Percentiles rank a stretch among this genome's conserved stretches.
Evolutionary conservation across 2,329 filamentous ascomycete species (phyloP).

Genomic region (Cordyceps tenuipes): DNA sequence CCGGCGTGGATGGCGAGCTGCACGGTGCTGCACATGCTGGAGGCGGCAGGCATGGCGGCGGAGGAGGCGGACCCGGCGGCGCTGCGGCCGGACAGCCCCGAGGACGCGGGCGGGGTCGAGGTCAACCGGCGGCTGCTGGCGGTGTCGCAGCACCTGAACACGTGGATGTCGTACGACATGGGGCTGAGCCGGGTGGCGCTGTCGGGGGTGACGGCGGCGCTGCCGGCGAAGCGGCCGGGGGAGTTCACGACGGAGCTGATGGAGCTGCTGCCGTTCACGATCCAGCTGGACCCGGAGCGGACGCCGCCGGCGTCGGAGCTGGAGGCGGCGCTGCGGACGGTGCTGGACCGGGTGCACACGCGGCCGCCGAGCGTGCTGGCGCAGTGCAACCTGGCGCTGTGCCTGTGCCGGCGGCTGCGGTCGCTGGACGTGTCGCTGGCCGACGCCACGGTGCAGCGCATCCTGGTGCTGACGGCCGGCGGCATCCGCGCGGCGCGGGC

Average conservation of each 20-base stretch:
- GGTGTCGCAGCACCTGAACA: slow-evolving; percentile 48
- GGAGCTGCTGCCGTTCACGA: slow-evolving; percentile 43
- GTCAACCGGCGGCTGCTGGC: slow-evolving; percentile 36
- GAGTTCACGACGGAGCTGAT: slow-evolving; percentile 41
- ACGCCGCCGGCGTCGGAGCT: slow-evolving; percentile 33
- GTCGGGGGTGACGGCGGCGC: slow-evolving; percentile 34
- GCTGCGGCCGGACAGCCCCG: slow-evolving; percentile 15
- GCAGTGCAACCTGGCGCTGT: slow-evolving; percentile 47
- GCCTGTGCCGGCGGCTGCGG: slow-evolving; percentile 45
- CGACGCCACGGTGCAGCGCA: slow-evolving; percentile 32
- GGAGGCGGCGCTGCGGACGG: slow-evolving; percentile 30
- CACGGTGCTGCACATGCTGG: slow-evolving; percentile 48
- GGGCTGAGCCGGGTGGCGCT: slow-evolving; percentile 44
- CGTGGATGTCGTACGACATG: slow-evolving; percentile 52
- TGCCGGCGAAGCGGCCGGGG: slow-evolving; percentile 29
- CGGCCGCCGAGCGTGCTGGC: slow-evolving; percentile 36
- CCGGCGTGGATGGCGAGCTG: slow-evolving; percentile 50
- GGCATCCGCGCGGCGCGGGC: slow-evolving; percentile 39
- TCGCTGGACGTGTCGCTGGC: slow-evolving; percentile 40
- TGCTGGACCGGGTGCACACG: slow-evolving; percentile 32
- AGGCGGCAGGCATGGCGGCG: slow-evolving; percentile 41
- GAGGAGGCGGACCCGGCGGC: slow-evolving; percentile 24
- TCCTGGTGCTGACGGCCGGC: slow-evolving; percentile 36
- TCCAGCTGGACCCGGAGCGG: slow-evolving; percentile 44
- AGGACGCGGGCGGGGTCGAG: slow-evolving; percentile 24